Base-by-base conservation (phyloP, 192 early-diverging fungal genomes). In the Umbelopsis ramanniana region DNA sequence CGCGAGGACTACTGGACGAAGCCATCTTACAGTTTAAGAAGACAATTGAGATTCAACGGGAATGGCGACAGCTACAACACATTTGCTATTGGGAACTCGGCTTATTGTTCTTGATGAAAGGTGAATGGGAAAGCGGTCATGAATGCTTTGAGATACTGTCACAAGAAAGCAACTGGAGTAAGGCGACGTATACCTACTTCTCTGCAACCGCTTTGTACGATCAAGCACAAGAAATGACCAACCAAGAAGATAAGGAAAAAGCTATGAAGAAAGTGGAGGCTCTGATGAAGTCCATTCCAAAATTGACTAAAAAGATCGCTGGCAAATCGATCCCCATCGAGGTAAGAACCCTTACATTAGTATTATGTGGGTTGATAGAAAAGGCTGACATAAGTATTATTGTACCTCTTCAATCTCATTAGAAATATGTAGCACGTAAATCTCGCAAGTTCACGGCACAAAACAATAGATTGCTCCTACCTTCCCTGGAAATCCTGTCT, bases 151-250 rank as follows among this genome's bases (percentile, higher is more conserved):
- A 83, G 17, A 84, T 85, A 6, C 78, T 97, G 37, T 79, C 81
- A 52, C 83, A 86, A 57, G 94, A 97, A 71, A 94, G 91, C 72
- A 90, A 91, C 54, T 97, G 95, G 95, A 90, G 91, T 72, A 91
- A 91, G 69, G 91, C 93, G 6, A 89, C 91, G 8, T 97, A 93
- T 84, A 83, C 84, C 0, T 97, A 96, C 71, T 75, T 89, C 24
- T 88, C 86, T 8, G 94, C 89, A 1, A 76, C 87, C 21, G 88
- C 80, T 21, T 52, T 93, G 66, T 90, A 89, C 71, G 67, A 72
- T 40, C 37, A 55, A 12, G 69, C 43, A 9, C 46, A 67, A 12
- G 72, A 74, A 22, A 52, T 66, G 40, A 40, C 19, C 1, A 38
- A 71, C 35, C 84, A 84, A 40, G 81, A 77, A 3, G 78, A 79